Percentiles rank a stretch among this genome's conserved stretches.
Evolutionary conservation across 2,329 filamentous ascomycete species (phyloP).

Genomic region (Keithomyces neogunnii): DNA sequence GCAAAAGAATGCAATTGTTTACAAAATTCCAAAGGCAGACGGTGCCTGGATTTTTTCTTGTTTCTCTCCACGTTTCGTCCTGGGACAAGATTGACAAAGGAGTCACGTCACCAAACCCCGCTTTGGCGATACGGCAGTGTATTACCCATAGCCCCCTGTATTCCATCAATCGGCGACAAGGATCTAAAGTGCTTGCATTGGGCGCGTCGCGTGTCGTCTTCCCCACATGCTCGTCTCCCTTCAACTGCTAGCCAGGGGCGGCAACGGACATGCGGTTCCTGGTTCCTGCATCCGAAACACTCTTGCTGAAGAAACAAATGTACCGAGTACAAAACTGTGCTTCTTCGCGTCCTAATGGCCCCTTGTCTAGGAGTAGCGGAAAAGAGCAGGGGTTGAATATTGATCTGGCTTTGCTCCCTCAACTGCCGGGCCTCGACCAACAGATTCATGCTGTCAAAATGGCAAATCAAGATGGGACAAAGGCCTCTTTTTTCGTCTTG

Average conservation of each 20-base stretch:
- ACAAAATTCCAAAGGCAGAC: no score
- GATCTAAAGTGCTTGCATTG: no score
- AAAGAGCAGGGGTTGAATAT: not conserved
- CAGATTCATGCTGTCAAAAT: not conserved
- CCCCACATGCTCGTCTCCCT: not conserved
- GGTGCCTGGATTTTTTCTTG: no score
- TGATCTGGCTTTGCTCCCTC: not conserved
- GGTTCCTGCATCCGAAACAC: conserved; percentile 1
- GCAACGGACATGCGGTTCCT: not conserved
- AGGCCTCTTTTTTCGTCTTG: not conserved
- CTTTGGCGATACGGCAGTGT: no score
- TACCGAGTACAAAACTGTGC: no score
- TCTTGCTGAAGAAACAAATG: not conserved
- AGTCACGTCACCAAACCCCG: no score
- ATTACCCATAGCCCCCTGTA: no score
- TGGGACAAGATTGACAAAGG: no score
- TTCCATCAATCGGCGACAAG: no score
- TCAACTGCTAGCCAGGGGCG: conserved; percentile 1
- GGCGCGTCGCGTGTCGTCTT: not conserved
- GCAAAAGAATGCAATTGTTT: no score
- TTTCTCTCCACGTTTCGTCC: no score
- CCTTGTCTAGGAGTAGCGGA: not conserved
- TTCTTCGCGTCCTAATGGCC: not conserved
- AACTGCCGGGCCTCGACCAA: no score
- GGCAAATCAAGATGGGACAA: not conserved